Percentiles rank a stretch among this genome's conserved stretches.
Conservation (phyloP, 192 early-diverging fungal species). For the Funneliformis mosseae region DNA sequence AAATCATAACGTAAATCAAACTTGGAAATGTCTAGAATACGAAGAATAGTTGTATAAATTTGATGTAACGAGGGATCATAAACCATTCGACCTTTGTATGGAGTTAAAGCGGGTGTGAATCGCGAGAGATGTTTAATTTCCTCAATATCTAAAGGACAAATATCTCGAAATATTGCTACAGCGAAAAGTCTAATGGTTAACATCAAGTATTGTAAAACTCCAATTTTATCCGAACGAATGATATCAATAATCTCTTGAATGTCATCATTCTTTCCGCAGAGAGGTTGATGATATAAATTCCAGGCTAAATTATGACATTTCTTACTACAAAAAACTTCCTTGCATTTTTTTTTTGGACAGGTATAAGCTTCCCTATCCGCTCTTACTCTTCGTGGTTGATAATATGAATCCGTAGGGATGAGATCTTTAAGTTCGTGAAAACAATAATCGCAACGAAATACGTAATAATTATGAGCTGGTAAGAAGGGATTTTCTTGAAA, state of each 20-base stretch:
- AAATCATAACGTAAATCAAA: constrained; percentile 20
- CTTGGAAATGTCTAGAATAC: background rate
- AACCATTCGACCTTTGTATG: background rate
- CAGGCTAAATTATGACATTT: background rate
- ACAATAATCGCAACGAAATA: constrained; percentile 10
- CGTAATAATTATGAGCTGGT: background rate
- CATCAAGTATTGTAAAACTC: background rate
- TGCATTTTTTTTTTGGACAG: background rate
- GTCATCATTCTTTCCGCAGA: background rate
- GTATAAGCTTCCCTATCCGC: background rate
- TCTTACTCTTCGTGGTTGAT: background rate
- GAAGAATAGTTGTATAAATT: background rate
- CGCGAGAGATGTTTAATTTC: background rate
- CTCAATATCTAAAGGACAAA: constrained; percentile 13
- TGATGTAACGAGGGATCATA: background rate
- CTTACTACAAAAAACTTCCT: constrained; percentile 14
- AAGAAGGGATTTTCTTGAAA: background rate
- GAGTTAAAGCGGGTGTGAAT: background rate
- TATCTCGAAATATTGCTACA: background rate
- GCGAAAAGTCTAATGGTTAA: constrained; percentile 8
- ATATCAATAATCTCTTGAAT: background rate
- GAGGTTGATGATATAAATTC: background rate
- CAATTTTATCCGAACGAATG: background rate
- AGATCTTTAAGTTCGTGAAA: background rate
- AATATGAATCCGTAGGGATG: background rate